These are phyloP conservation scores for Claviceps spartinae DNA, from an alignment of 2,329 filamentous ascomycete genomes.

Conservation along the genomic window DNA sequence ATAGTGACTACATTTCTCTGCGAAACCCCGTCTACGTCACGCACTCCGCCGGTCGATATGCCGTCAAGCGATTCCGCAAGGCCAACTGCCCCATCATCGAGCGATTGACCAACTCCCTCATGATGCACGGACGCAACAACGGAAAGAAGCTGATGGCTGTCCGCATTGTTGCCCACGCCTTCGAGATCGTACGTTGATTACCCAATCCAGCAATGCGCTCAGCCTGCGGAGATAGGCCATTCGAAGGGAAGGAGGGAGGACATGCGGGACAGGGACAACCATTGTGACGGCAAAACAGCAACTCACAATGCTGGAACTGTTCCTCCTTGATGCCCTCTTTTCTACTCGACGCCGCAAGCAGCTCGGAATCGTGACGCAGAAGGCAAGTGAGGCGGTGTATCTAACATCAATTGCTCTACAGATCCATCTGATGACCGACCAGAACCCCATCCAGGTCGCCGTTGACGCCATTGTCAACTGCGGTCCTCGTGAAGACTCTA, in stretches of 20 bases:
- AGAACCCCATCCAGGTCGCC: constrained; percentile 99
- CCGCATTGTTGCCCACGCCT: constrained; percentile 95
- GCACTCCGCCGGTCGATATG: constrained; percentile 97
- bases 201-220: background rate
- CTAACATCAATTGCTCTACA: constrained; percentile 26
- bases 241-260: background rate
- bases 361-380: background rate
- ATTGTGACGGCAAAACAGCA: background rate
- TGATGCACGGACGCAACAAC: constrained; percentile 99
- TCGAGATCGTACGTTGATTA: constrained; percentile 81
- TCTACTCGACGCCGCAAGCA: background rate
- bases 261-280: background rate
- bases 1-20: constrained; percentile 99
- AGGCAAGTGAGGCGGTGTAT: background rate
- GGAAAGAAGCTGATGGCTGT: constrained; percentile 99
- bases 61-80: constrained; percentile 99
- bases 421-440: constrained; percentile 99
- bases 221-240: background rate
- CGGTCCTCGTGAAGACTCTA: constrained; percentile 98
- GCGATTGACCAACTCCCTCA: constrained; percentile 99
- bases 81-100: constrained; percentile 99
- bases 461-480: constrained; percentile 99
- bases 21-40: constrained; percentile 97
- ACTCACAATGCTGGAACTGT: background rate
- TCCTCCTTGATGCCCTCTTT: background rate